Conservation (phyloP, 176 grass and related monocot species). For the Bolboschoenus planiculmis region DNA sequence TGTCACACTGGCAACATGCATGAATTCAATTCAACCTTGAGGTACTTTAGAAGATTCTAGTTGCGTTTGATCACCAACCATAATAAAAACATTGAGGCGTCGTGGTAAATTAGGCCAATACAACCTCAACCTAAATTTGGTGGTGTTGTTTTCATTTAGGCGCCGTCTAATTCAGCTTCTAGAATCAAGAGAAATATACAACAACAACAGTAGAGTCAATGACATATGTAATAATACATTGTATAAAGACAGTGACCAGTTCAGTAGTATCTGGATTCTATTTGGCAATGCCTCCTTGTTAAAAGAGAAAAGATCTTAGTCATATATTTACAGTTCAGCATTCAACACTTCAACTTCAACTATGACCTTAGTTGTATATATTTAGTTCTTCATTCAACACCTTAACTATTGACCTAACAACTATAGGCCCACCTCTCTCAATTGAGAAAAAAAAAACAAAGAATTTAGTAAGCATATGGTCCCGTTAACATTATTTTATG, state of each 20-base stretch:
- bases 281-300: neutral
- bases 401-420: neutral
- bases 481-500: neutral
- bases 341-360: neutral
- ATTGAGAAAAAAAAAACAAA: neutral
- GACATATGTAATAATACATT: neutral
- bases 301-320: neutral
- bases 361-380: neutral
- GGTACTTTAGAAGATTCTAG: neutral
- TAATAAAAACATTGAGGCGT: neutral
- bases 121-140: neutral
- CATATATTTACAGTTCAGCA: neutral
- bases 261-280: neutral
- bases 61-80: neutral
- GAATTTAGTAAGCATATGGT: neutral
- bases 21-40: neutral
- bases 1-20: neutral
- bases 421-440: neutral
- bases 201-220: neutral
- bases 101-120: neutral
- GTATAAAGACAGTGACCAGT: neutral
- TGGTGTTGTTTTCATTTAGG: neutral
- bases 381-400: neutral
- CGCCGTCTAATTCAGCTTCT: neutral
- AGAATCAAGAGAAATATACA: neutral